Base-by-base conservation (phyloP, 2,329 filamentous ascomycete genomes). In the Ophiostoma fasciatum region DNA sequence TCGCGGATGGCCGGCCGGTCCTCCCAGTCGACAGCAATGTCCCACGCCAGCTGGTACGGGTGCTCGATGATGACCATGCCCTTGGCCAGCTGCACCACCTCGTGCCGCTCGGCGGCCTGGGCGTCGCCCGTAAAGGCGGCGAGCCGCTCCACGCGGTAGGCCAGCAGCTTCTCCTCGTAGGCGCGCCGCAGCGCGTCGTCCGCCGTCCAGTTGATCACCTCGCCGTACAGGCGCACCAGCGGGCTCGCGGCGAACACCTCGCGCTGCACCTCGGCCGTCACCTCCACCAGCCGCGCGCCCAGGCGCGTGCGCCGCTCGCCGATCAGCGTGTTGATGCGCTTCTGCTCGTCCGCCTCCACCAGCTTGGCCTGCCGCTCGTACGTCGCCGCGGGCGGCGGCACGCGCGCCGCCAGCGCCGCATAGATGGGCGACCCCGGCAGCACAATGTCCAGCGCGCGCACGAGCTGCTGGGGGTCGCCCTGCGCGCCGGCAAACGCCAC, bases 21-120 rank as follows among this genome's bases (percentile, higher is more conserved):
- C 46, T 81, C 72, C 82, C 88, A 96, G 51, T 96, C 83, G 40
- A 98, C 65, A 21, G 81, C 71, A 42, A 94, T 78, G 48, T 84
- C 79, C 92, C 92, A 98, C 0, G 90, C 90, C 13, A 92, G 66
- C 44, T 78, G 74, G 57, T 79, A 94, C 0, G 84, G 82, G 48
- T 96, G 85, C 48, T 88, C 87, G 53, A 98, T 90, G 41, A 94
- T 82, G 42, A 98, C 88, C 82, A 98, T 94, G 42, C 88, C 90
- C 43, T 78, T 74, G 1, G 88, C 85, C 35, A 90, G 62, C 41
- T 80, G 78, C 48, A 80, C 59, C 0, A 94, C 78, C 44, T 80
- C 76, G 25, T 74, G 62, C 19, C 82, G 71, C 54, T 92, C 85
- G 14, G 63, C 57, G 1, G 59, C 51, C 56, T 96, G 96, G 39